phyloP scores from a whole-genome alignment of 164 flowering plant species.

The Macadamia integrifolia region DNA sequence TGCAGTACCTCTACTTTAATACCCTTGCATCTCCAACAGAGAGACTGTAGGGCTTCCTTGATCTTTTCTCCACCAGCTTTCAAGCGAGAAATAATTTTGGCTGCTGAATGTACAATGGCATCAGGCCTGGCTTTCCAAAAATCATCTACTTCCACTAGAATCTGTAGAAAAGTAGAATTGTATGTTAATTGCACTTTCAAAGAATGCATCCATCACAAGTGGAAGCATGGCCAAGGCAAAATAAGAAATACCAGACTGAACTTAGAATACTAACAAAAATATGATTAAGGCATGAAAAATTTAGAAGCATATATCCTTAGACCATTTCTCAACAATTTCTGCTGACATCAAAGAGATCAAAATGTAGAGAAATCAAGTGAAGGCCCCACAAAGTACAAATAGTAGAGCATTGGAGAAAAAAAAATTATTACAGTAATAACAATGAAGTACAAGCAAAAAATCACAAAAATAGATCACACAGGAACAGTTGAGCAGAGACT shows the following conservation, averaged over 20 bases:
- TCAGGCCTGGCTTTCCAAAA: slow-evolving; percentile 70
- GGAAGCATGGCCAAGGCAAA: not conserved
- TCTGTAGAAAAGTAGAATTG: slow-evolving; percentile 28
- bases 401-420: not conserved
- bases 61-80: slow-evolving; percentile 83
- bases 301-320: too few relatives aligned
- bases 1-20: slow-evolving; percentile 78
- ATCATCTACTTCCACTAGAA: slow-evolving; percentile 62
- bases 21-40: slow-evolving; percentile 86
- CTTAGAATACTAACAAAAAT: not conserved
- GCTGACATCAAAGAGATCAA: not conserved
- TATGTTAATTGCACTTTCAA: not conserved
- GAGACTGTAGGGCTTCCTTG: slow-evolving; percentile 64
- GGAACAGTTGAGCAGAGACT: not conserved
- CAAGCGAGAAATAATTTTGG: slow-evolving; percentile 69
- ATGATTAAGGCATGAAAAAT: not conserved
- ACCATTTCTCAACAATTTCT: too few relatives aligned
- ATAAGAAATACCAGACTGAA: not conserved
- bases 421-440: not conserved
- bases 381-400: not conserved
- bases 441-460: not conserved
- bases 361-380: not conserved
- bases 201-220: not conserved
- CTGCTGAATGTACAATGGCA: slow-evolving; percentile 77
- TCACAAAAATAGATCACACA: not conserved